These are phyloP conservation scores for Saturnispora sekii DNA, from an alignment of 805 yeast genomes.

Conservation along the genomic window DNA sequence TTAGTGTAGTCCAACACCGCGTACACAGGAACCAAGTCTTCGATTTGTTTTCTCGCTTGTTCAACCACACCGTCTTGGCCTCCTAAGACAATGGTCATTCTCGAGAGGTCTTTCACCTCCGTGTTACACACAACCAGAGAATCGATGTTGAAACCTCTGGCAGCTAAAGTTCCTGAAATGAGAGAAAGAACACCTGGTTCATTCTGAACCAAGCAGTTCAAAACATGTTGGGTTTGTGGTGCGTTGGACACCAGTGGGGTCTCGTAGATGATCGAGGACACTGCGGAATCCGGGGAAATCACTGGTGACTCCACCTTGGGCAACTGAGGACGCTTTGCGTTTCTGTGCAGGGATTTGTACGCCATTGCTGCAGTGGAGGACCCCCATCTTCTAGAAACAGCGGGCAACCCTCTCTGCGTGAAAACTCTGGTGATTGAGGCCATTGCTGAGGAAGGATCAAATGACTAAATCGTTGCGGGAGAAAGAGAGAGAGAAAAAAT, in stretches of 20 bases:
- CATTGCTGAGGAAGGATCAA: not conserved
- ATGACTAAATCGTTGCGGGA: not conserved
- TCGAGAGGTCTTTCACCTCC: conserved; percentile 86
- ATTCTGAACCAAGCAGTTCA: conserved; percentile 95
- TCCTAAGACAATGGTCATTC: conserved; percentile 92
- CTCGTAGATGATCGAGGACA: conserved; percentile 88
- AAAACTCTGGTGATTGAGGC: not conserved
- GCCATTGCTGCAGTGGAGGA: conserved; percentile 91
- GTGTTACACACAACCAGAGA: conserved; percentile 95
- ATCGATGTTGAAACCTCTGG: conserved; percentile 97
- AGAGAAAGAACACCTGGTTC: conserved; percentile 97
- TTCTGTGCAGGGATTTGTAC: conserved; percentile 83
- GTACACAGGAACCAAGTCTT: conserved; percentile 95
- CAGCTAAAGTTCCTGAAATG: conserved; percentile 92
- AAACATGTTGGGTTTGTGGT: conserved; percentile 74
- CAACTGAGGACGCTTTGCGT: conserved; percentile 77
- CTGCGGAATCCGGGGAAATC: conserved; percentile 96
- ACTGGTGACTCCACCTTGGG: conserved; percentile 90
- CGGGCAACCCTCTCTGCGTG: not conserved
- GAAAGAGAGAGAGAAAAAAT: not conserved
- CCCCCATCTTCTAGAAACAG: conserved; percentile 12
- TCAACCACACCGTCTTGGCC: conserved; percentile 96
- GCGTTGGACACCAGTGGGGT: conserved; percentile 59
- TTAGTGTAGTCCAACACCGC: conserved; percentile 93
- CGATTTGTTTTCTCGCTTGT: conserved; percentile 96